Percentiles rank a stretch among this genome's conserved stretches.
Conservation (phyloP, 139 green algal species). For the Picochlorum sp. region DNA sequence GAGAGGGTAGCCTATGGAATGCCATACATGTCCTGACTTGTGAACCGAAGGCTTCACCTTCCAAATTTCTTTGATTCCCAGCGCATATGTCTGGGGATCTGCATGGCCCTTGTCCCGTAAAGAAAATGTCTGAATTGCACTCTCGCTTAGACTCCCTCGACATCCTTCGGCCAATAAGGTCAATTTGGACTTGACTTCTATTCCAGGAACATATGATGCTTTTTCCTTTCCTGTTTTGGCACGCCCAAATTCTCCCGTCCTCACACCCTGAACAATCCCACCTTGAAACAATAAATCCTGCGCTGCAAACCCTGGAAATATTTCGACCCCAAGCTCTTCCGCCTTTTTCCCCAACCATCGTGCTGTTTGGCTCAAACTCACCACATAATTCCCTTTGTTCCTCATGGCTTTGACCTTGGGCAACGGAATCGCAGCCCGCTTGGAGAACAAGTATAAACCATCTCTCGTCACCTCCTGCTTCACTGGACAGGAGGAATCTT, state of each 20-base stretch:
- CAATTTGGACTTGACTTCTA: constrained; percentile 62
- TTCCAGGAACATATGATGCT: constrained; percentile 52
- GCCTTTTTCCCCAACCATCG: constrained; percentile 70
- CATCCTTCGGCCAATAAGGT: constrained; percentile 91
- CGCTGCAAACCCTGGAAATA: constrained; percentile 80
- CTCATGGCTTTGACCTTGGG: constrained; percentile 61
- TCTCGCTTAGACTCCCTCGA: constrained; percentile 76
- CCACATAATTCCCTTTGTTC: constrained; percentile 83
- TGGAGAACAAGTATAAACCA: constrained; percentile 43
- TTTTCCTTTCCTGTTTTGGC: constrained; percentile 56
- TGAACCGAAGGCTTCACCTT: constrained; percentile 50
- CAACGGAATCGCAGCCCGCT: constrained; percentile 26
- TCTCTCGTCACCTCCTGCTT: constrained; percentile 25
- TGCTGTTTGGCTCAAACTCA: constrained; percentile 62
- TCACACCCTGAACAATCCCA: constrained; percentile 58
- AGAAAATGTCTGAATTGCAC: constrained; percentile 56
- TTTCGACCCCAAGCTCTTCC: constrained; percentile 80
- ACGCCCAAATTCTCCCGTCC: constrained; percentile 73
- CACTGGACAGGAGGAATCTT: constrained; percentile 31
- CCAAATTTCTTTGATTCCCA: constrained; percentile 94
- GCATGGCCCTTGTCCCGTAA: constrained; percentile 53
- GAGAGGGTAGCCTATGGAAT: constrained; percentile 81
- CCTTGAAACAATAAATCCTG: constrained; percentile 42
- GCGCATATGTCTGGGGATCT: constrained; percentile 75
- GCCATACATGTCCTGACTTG: constrained; percentile 61